Evolutionary conservation across 129 eudicot genomes (phyloP), one percentile per base, ranked within the genome.

Genomic region (Flaveria trinervia): DNA sequence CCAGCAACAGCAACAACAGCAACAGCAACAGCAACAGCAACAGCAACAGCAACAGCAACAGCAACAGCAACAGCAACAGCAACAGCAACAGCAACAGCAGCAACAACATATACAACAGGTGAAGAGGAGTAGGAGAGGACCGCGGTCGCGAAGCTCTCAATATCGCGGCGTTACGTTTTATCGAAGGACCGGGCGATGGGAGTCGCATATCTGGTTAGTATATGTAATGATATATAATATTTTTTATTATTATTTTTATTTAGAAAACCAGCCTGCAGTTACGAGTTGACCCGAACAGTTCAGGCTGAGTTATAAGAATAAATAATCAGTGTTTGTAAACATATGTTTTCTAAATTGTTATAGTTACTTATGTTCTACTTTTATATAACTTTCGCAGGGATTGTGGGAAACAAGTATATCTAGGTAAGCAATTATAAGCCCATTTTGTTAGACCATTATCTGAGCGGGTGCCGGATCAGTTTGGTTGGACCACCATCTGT

Each of bases 141-240:
- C 97, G 17, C 78, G 91, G 85, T 89, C 97, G 4, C 76, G 95
- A 75, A 92, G 97, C 44, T 92, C 97, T 22, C 97, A 89, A 80
- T 92, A 92, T 60, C 87, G 97, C 0, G 97, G 97, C 13, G 97
- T 92, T 70, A 92, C 97, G 46, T 92, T 92, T 80, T 92, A 92
- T 74, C 92, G 96, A 17, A 83, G 97, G 55, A 89, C 96, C n/a
- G 96, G 97, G 62, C 71, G 97, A 82, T 92, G 97, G 97, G 97
- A 92, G 84, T 89, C 97, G 4, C 97, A 92, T 71, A 92, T 92
- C 22, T 92, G 97, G 97, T 92, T 52, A 71, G 88, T 78, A 30
- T 11, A 18, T 23, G 28, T 18, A 16, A 25, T 56, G 4, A 56
- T 56, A 20, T n/a, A 9, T 52, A 4, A 30, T 30, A 5, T 36